Evolutionary conservation across 1,284 basidiomycete genomes (phyloP), one percentile per base, ranked within the genome.

Genomic region (Agroathelia rolfsii): DNA sequence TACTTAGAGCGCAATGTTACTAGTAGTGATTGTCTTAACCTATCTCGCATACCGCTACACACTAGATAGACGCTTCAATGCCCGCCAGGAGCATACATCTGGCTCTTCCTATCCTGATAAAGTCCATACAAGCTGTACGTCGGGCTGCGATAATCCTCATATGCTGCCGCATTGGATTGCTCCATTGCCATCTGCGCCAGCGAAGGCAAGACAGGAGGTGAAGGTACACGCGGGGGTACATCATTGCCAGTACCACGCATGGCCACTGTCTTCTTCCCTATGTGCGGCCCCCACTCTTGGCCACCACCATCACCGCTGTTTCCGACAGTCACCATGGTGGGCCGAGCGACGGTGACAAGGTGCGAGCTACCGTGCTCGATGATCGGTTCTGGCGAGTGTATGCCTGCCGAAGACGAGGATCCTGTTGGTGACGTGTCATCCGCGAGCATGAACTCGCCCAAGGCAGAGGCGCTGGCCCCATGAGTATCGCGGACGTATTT

Each of bases 71-170:
- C n/a, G n/a, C n/a, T n/a, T n/a, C n/a, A n/a, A n/a, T n/a, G n/a
- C n/a, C n/a, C n/a, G n/a, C n/a, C n/a, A n/a, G n/a, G n/a, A n/a
- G 50, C 58, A 28, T 50, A 46, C 2, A 47, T 50, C 27, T 59
- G 56, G 41, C 74, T 76, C 58, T 72, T 80, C 47, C 71, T 58
- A 36, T 77, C 73, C 37, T 74, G 75, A 46, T 84, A 85, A 43
- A 83, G 44, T 27, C 76, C 76, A 46, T 78, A 85, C 36, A 85
- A 72, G 49, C 82, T 85, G 43, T 85, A 85, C 3, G 82, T 85
- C 14, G 82, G 80, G 45, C 82, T 83, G 41, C 72, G 63, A 41
- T 85, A 84, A 24, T 72, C 70, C 2, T 58, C 66, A 50, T 69
- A 79, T 4, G 63, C 73, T 29, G 73, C 66, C 8, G 69, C 64